Base-by-base conservation (phyloP, 768 basidiomycete genomes). In the Leccinum olivaceopallidum region DNA sequence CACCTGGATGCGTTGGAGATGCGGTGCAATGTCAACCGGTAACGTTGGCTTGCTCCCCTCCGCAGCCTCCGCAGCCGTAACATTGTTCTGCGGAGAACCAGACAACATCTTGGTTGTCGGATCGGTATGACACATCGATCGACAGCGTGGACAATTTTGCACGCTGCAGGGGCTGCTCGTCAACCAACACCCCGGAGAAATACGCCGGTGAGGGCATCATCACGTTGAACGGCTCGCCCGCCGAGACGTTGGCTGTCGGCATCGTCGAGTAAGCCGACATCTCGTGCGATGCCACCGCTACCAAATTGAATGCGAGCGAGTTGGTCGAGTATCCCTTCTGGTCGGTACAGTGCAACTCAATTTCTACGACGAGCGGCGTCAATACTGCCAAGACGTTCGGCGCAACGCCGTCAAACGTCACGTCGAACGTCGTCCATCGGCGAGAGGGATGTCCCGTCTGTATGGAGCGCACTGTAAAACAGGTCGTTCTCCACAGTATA, bases 351-450 rank as follows among this genome's bases (percentile, higher is more conserved):
- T 84, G 80, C 24, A 97, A 74, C 32, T 77, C 73, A 26, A 95
- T 76, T 9, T 82, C 69, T 59, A 88, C 71, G 8, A 75, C 69
- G 28, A 73, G 71, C 3, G 82, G 83, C 9, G 76, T 75, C 28
- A 72, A 54, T 18, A 76, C 60, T 16, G 67, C 66, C 44, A 76
- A 68, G 30, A 80, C 74, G 56, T 71, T 52, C 2, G 94, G 95
- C 4, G 88, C 82, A 22, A 90, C 81, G 12, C 95, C 95, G 63
- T 89, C 82, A 55, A 97, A 83, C 2, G 58, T 60, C 71, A 95
- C 95, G 63, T 89, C 82, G 55, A 97, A 83, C 2, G 58, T 60
- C 71, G 95, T 78, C 90, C 93, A 97, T 10, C 30, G 74, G 63
- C 1, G 94, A 94, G 30, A 94, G 78, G 8, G 80, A 77, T 2